phyloP scores from a whole-genome alignment of 2,329 filamentous ascomycete species.

The Arthroderma sp. region DNA sequence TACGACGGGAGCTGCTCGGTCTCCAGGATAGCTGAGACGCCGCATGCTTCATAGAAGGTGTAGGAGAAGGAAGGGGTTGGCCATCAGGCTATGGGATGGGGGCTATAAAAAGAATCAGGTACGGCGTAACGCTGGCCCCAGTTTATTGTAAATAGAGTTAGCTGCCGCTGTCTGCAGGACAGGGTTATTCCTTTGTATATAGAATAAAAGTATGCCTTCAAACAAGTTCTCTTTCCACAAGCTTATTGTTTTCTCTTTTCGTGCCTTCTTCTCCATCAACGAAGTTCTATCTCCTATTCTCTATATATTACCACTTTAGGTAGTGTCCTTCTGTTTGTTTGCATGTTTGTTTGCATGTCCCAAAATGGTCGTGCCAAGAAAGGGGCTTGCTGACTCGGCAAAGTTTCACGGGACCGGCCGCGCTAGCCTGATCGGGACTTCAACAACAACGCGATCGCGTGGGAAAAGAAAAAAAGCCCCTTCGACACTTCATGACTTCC shows the following conservation, averaged over 20 bases:
- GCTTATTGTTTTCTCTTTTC: not conserved
- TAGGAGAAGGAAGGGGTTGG: not conserved
- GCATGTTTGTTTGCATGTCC: not conserved
- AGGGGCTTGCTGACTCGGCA: not conserved
- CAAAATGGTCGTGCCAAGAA: not conserved
- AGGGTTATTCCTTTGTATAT: not conserved
- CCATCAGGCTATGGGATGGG: not conserved
- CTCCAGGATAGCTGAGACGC: not conserved
- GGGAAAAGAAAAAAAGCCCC: not conserved
- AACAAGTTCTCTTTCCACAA: not conserved
- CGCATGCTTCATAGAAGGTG: not conserved
- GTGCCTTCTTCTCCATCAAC: not conserved
- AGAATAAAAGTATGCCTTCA: not conserved
- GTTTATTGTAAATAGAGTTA: not conserved
- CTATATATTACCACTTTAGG: not conserved
- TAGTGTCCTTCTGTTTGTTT: not conserved
- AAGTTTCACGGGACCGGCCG: not conserved
- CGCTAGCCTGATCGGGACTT: not conserved
- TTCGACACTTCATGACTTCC: not conserved
- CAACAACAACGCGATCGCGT: conserved; percentile 5
- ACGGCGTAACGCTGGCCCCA: not conserved
- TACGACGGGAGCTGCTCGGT: conserved; percentile 14
- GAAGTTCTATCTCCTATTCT: not conserved
- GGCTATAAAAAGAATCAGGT: not conserved
- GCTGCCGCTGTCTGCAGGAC: not conserved